Evolutionary conservation across 495 filamentous ascomycete species (phyloP), one percentile per base, ranked within the genome.

Genomic region (Penicillium coprophilum): DNA sequence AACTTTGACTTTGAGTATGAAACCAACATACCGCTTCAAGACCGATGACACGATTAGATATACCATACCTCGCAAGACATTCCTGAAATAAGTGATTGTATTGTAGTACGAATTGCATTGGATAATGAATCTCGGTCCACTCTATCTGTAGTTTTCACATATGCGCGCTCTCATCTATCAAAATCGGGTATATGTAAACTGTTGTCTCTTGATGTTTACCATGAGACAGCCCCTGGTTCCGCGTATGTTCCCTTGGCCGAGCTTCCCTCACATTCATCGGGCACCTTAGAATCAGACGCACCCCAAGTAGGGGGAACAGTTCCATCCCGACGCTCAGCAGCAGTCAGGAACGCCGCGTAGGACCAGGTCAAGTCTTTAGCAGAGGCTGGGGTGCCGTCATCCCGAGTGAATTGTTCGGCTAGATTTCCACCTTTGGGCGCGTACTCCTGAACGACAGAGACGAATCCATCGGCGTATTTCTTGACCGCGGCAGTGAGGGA

Each of bases 321-420:
- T 15, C 34, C 34, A 12, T 11, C 34, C 34, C 34, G 34, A 15
- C 34, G 34, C 34, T 36, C 34, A 11, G 34, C 12, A 15, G 34
- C 34, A 36, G 34, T 36, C 12, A 36, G 4, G 2, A 36, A 36
- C 12, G 34, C 34, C 34, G 34, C 34, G 31, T 30, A 6, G 50
- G 50, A 47, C 86, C 87, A 90, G 15, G 87, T 89, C 15, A 89
- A 72, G 61, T 87, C 75, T 11, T 59, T 23, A 9, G 85, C 87
- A 8, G 83, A 84, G 39, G 80, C 52, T 1, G 80, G 80, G 0
- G 49, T 50, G 20, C 87, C 87, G 39, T 60, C 71, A 56, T 73
- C 68, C 51, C 79, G 77, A 57, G 75, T 72, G 63, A 76, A 88
- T 61, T 89, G 85, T 67, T 90, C 87, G 5, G 82, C 67, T 7